Base-by-base conservation (phyloP, 2,329 filamentous ascomycete genomes). In the Arthrobotrys musiformis region DNA sequence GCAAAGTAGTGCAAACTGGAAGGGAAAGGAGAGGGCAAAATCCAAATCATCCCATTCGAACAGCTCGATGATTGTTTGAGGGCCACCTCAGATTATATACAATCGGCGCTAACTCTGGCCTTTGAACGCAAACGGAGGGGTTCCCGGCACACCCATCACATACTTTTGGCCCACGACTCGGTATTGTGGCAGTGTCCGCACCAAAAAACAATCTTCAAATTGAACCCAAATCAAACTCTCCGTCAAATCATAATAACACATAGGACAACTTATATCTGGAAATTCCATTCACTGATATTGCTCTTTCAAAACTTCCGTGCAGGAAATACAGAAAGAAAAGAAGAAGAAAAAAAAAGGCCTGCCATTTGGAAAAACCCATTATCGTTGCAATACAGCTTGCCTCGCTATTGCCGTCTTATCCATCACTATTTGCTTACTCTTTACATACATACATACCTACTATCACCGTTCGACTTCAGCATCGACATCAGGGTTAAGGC, bases 1-100 rank as follows among this genome's bases (percentile, higher is more conserved):
- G 46, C 33, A 60, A 15, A 1, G 44, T 26, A 24, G 64, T 61
- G 60, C 37, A 46, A n/a, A 76, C 58, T 48, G 44, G 54, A 44
- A 24, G n/a, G n/a, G n/a, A n/a, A n/a, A n/a, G n/a, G n/a, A n/a
- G n/a, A n/a, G n/a, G n/a, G 30, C 54, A 46, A 42, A 74, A 61
- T 50, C 58, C 60, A 64, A 60, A 70, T 70, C 64, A 58, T 58
- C 63, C 63, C 35, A 50, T 69, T 62, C 50, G 63, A 63, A 75
- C 54, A 70, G 30, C 26, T 50, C 24, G 64, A 64, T n/a, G 30
- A 42, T 60, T 52, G 44, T 76, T 76, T 70, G 72, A 76, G 72
- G 72, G 66, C 58, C 72, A 70, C 72, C 58, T 76, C 64, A 70
- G 46, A 58, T 64, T 76, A 61, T 64, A 70, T 61, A 61, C 63